Evolutionary conservation across 495 filamentous ascomycete species (phyloP), one percentile per base, ranked within the genome.

Genomic region (Wilcoxina mikolae): DNA sequence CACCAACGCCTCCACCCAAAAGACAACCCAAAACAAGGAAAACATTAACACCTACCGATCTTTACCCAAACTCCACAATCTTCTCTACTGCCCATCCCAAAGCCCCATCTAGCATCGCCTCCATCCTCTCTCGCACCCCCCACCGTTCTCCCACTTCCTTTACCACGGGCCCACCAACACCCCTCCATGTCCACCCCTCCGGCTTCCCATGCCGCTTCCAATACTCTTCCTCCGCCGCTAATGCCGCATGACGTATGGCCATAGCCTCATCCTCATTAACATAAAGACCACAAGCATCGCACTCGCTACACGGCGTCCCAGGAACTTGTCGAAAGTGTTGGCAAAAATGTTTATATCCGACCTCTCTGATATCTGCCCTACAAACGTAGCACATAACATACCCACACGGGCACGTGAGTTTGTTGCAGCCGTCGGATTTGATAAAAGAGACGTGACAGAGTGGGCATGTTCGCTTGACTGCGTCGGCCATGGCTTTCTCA

Each of bases 401-500:
- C 0, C 91, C 89, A 67, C 91, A 98, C n/a, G 85, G 76, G 66
- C 91, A 98, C n/a, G 84, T 89, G 15, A 98, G 70, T 67, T 95
- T 95, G 70, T 98, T 98, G 74, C 91, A 98, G 56, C 91, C 91
- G 28, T 82, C 80, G 2, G 76, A 79, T 64, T 95, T 95, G 67
- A 98, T 83, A 63, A 98, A 95, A 15, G 83, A 85, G 23, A 87
- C 80, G 55, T 83, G 78, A 71, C 91, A 98, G 51, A 78, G 76
- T 9, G 91, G 91, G 67, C 91, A 98, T 17, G 89, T 94, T 38
- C 91, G 85, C 69, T 98, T 98, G 58, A 98, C 79, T 12, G 91
- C 91, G 50, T 87, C 80, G 35, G 88, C 90, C 71, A 89, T 87
- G 20, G 89, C 89, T 51, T 82, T 79, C 68, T 95, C 91, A 53